Evolutionary conservation across 2,329 filamentous ascomycete genomes (phyloP), one percentile per base, ranked within the genome.

Genomic region (Colletotrichum orchidophilum): DNA sequence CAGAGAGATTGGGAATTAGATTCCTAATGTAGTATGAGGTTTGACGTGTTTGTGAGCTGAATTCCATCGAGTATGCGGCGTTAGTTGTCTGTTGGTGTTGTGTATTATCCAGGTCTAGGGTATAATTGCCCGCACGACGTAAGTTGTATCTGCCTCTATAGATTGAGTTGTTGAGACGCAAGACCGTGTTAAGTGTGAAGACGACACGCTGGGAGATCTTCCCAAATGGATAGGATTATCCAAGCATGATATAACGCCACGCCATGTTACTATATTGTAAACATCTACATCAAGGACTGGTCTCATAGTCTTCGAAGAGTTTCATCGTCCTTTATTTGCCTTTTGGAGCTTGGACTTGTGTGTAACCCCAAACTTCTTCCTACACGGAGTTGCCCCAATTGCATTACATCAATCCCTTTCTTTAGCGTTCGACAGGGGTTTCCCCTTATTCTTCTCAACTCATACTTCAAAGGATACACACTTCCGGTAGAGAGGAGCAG

Each of bases 231-330:
- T 42, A 1, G 15, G n/a, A n/a, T 2, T n/a, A 7, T 6, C 18
- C 3, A 9, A n/a, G n/a, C 3, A 5, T 46, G 6, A 7, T 46
- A 46, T 21, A 11, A 46, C n/a, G 18, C 18, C 18, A 3, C 18
- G 9, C 2, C 2, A 42, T 0, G 18, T 18, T 42, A 42, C 15
- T 1, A 3, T 1, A 1, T 3, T 1, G 2, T 3, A 46, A 7
- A 46, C 3, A 7, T n/a, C 18, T 9, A 3, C 18, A 1, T 11
- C 3, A 46, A 8, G 18, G 12, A 18, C 39, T 18, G 9, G 9
- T 46, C 15, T 9, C 18, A 46, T 46, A 15, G 18, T 46, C 7
- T 46, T n/a, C 31, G 31, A 33, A 9, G 31, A 33, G 31, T 3
- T n/a, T n/a, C n/a, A n/a, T n/a, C n/a, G n/a, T n/a, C n/a, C n/a